These are phyloP conservation scores for Mycena olivaceomarginata DNA, from an alignment of 768 basidiomycete genomes.

Conservation along the genomic window DNA sequence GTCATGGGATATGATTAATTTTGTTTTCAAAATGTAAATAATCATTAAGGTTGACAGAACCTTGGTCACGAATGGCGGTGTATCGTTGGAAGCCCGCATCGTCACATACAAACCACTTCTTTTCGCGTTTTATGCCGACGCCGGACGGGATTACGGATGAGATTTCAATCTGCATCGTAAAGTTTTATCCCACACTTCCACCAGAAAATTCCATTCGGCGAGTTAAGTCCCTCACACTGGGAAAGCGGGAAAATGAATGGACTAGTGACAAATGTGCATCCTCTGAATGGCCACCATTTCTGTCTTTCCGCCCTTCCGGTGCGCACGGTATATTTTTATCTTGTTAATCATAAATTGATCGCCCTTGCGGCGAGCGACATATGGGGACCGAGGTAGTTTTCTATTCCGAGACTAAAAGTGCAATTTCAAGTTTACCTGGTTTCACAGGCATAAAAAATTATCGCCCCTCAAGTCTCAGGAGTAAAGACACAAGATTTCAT, in stretches of 20 bases:
- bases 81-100: too few relatives aligned
- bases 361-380: constrained; percentile 14
- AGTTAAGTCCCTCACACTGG: not conserved
- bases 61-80: too few relatives aligned
- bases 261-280: constrained; percentile 8
- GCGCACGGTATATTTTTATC: too few relatives aligned
- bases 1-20: too few relatives aligned
- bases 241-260: too few relatives aligned
- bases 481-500: constrained; percentile 17
- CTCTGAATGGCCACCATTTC: not conserved
- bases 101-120: too few relatives aligned
- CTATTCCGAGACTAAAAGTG: constrained; percentile 5
- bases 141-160: too few relatives aligned
- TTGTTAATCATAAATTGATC: constrained; percentile 14
- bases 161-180: too few relatives aligned
- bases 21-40: too few relatives aligned
- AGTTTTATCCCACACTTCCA: not conserved
- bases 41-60: too few relatives aligned
- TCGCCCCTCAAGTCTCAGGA: constrained; percentile 17
- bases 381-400: constrained; percentile 2
- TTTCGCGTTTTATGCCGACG: too few relatives aligned
- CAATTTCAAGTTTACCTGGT: constrained; percentile 7
- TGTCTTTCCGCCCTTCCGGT: not conserved
- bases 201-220: constrained; percentile 22
- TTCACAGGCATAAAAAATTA: constrained; percentile 11